phyloP scores from a whole-genome alignment of 78 protist genomes.

The Dictyostelium brefeldianum region DNA sequence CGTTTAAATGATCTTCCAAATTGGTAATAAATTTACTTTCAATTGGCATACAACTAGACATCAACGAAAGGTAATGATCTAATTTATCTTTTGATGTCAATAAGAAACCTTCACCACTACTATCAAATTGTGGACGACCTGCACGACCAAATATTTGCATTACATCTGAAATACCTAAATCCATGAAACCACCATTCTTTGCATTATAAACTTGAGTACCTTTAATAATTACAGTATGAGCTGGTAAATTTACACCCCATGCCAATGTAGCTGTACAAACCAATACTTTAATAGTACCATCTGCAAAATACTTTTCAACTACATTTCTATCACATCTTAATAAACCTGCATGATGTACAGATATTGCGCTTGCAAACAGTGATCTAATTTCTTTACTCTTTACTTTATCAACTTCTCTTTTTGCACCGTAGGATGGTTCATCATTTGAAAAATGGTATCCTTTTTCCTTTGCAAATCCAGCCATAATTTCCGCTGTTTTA shows the following conservation, averaged over 20 bases:
- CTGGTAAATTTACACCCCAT: conserved; percentile 99
- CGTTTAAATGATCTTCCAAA: conserved; percentile 96
- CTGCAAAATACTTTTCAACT: conserved; percentile 94
- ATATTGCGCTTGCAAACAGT: conserved; percentile 87
- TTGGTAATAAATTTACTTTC: conserved; percentile 86
- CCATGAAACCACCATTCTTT: conserved; percentile 90
- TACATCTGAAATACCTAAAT: conserved; percentile 97
- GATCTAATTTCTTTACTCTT: conserved; percentile 76
- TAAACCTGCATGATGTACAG: conserved; percentile 98
- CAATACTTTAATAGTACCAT: conserved; percentile 91
- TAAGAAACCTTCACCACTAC: conserved; percentile 95
- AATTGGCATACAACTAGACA: conserved; percentile 91
- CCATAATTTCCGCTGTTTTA: conserved; percentile 87
- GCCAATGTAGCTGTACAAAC: conserved; percentile 98
- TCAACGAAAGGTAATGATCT: conserved; percentile 87
- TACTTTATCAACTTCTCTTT: conserved; percentile 52
- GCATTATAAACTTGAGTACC: conserved; percentile 96
- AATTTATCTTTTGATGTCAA: conserved; percentile 95
- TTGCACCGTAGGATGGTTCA: conserved; percentile 12
- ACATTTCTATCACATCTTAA: conserved; percentile 94
- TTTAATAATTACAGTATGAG: conserved; percentile 97
- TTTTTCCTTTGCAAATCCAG: conserved; percentile 83
- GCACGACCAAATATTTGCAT: conserved; percentile 99
- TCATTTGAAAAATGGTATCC: not conserved
- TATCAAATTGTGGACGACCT: conserved; percentile 99